phyloP scores from a whole-genome alignment of 768 basidiomycete species.

The Russula sp. region DNA sequence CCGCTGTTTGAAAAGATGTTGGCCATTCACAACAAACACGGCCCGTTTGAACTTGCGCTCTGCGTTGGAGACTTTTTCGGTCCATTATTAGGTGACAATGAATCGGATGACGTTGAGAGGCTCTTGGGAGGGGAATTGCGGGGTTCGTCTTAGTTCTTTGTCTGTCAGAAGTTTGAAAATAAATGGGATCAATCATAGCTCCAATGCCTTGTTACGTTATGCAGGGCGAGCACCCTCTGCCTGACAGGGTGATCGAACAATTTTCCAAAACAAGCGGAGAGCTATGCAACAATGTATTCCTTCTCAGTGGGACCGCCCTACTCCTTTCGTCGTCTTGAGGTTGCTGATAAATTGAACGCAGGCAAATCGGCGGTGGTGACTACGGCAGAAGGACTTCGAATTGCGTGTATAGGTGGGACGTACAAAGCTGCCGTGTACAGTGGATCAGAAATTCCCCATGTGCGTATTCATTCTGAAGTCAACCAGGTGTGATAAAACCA shows the following conservation, averaged over 20 bases:
- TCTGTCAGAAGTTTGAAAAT: background rate
- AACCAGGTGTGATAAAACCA: conserved; percentile 46
- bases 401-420: conserved; percentile 80
- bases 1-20: conserved; percentile 80
- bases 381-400: conserved; percentile 75
- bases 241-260: conserved; percentile 67
- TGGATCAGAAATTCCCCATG: conserved; percentile 61
- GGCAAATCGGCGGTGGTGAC: conserved; percentile 80
- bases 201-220: conserved; percentile 92
- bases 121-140: conserved; percentile 66
- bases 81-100: conserved; percentile 35
- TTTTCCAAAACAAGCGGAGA: conserved; percentile 76
- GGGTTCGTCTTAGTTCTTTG: conserved; percentile 44
- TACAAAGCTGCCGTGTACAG: conserved; percentile 62
- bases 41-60: conserved; percentile 83
- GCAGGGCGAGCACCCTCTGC: conserved; percentile 77
- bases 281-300: conserved; percentile 76
- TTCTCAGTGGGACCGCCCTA: conserved; percentile 70
- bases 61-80: conserved; percentile 88
- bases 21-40: conserved; percentile 85
- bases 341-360: conserved; percentile 35
- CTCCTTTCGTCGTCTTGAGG: conserved; percentile 45
- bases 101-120: conserved; percentile 50
- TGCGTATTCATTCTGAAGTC: conserved; percentile 45
- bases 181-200: conserved; percentile 43